A percentile compares a stretch with the other conserved stretches of the same genome.
Conservation (phyloP, 2,329 filamentous ascomycete genomes). For the Cucurbitaria berberidis region DNA sequence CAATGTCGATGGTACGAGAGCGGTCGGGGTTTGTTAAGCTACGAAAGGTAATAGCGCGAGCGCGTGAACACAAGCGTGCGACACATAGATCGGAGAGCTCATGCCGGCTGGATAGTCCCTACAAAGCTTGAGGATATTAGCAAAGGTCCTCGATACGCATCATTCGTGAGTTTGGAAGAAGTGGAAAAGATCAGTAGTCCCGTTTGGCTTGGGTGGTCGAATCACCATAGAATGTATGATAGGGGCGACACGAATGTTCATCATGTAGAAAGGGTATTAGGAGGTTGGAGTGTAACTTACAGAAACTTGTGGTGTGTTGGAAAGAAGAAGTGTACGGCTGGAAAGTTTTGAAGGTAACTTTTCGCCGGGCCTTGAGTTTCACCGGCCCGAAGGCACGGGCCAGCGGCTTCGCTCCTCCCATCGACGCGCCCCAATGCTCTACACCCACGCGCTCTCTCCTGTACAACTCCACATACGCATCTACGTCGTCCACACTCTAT, state of each 20-base stretch:
- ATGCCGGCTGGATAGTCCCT: not conserved
- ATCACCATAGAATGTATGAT: constrained; percentile 50
- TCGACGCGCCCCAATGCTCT: constrained; percentile 20
- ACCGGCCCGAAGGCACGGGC: constrained; percentile 15
- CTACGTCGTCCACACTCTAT: not conserved
- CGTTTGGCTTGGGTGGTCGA: constrained; percentile 50
- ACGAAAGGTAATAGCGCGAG: not conserved
- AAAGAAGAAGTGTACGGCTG: constrained; percentile 19
- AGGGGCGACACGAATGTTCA: constrained; percentile 50
- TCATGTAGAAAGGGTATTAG: constrained; percentile 29
- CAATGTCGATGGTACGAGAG: not conserved
- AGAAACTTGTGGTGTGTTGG: constrained; percentile 31
- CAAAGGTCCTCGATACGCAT: constrained; percentile 9
- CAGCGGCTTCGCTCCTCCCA: constrained; percentile 12
- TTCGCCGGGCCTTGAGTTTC: constrained; percentile 28
- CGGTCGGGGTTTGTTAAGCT: constrained; percentile 8
- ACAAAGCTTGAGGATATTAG: constrained; percentile 22
- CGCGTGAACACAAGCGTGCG: not conserved
- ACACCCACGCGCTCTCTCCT: constrained; percentile 4
- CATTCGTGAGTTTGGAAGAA: constrained; percentile 7
- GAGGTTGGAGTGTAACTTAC: constrained; percentile 33
- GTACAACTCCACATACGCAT: not conserved
- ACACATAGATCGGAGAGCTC: not conserved
- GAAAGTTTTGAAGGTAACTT: constrained; percentile 30
- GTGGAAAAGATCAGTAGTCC: constrained; percentile 42